Percentiles rank a stretch among this genome's conserved stretches.
Evolutionary conservation across 768 basidiomycete species (phyloP).

Genomic region (Amanita muscaria): DNA sequence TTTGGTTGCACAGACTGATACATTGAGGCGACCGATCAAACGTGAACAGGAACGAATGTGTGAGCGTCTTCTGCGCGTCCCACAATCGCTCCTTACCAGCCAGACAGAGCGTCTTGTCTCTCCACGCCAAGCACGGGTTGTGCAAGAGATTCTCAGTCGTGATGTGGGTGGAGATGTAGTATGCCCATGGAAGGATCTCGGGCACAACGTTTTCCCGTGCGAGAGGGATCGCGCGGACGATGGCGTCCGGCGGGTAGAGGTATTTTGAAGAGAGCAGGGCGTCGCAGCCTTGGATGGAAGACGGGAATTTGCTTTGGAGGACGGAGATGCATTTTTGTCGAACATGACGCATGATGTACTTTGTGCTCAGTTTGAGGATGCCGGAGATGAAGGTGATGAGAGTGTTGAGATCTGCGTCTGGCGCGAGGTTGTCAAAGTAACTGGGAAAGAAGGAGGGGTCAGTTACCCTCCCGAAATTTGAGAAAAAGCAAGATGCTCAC

Average conservation of each 20-base stretch:
- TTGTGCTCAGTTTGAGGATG: conserved; percentile 34
- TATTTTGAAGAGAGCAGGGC: conserved; percentile 27
- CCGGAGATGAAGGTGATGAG: conserved; percentile 34
- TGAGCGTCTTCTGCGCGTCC: conserved; percentile 29
- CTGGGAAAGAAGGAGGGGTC: conserved; percentile 13
- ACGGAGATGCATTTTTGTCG: conserved; percentile 31
- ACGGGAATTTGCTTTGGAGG: conserved; percentile 33
- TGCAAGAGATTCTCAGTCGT: conserved; percentile 24
- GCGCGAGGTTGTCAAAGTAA: conserved; percentile 29
- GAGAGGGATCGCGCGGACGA: conserved; percentile 33
- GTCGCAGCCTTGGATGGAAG: conserved; percentile 31
- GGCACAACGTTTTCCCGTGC: conserved; percentile 32
- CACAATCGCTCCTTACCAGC: conserved; percentile 32
- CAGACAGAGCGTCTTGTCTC: conserved; percentile 32
- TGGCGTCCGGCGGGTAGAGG: conserved; percentile 27
- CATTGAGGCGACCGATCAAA: conserved; percentile 25
- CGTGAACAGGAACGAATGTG: conserved; percentile 30
- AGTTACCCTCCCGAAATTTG: not conserved
- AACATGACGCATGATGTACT: conserved; percentile 30
- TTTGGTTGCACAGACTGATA: conserved; percentile 17
- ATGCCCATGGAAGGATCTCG: conserved; percentile 36
- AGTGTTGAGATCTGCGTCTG: conserved; percentile 23
- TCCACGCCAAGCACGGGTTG: conserved; percentile 30
- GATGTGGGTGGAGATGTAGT: conserved; percentile 36
- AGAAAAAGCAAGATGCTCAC: too few species aligned